Base-by-base conservation (phyloP, 2,329 filamentous ascomycete genomes). In the Neofusicoccum kwambonambiense region DNA sequence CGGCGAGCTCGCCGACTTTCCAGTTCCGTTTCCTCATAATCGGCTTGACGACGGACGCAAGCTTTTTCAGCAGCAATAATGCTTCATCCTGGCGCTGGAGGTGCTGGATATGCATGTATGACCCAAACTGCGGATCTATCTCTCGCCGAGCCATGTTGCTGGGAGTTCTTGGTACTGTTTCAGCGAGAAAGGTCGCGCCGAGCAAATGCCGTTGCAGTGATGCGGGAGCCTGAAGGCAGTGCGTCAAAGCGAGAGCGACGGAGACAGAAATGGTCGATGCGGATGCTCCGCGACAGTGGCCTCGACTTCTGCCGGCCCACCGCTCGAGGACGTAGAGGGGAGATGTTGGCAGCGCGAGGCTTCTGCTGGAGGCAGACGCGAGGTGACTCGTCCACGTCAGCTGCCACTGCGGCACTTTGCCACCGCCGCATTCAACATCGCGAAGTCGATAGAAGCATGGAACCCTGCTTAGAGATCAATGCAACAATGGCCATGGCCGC, bases 41-140 rank as follows among this genome's bases (percentile, higher is more conserved):
- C 17, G 94, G 94, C 76, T 97, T 97, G 67, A 97, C 93, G 65
- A 96, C 79, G 31, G 93, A 96, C 2, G 92, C 92, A 45, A 96
- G 84, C 77, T 90, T 93, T 71, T 88, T 90, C 27, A 98, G 83
- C 65, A 86, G 87, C 41, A 86, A 72, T 11, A 83, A 73, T n/a
- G 81, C 82, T 50, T 81, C 77, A 54, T 78, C 77, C 57, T 77
- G 76, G 41, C 77, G 76, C 7, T 78, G 78, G 4, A 82, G 72
- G 54, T 80, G 76, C 61, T 77, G 76, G 3, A 83, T 74, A 71
- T 83, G 81, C 73, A 82, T 80, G 67, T 83, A 84, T 37, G 76
- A 78, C 72, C 78, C 77, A 70, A 84, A 83, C 54, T 82, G 79
- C 17, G 81, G 71, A 67, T 82, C 81, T 35, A 79, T 76, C 66